A percentile compares a stretch with the other conserved stretches of the same genome.
phyloP scores from a whole-genome alignment of 371 early-diverging fungal species.

The Neoconidiobolus thromboides region DNA sequence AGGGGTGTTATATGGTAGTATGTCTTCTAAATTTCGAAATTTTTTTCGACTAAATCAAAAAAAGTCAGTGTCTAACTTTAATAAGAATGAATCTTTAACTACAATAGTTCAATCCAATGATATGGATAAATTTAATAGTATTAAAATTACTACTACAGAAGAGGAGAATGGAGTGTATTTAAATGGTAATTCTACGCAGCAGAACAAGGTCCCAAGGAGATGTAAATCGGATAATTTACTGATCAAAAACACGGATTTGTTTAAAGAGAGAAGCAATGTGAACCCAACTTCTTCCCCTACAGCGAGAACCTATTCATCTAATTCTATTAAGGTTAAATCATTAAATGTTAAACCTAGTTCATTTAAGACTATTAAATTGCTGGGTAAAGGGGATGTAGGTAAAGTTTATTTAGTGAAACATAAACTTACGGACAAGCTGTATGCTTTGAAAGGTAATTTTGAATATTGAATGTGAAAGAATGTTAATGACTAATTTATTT shows the following conservation, averaged over 20 bases:
- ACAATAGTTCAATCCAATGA: not conserved
- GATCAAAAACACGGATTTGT: constrained; percentile 7
- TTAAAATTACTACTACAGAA: not conserved
- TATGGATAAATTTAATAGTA: not conserved
- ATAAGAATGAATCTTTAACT: not conserved
- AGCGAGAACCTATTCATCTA: constrained; percentile 49
- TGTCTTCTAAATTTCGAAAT: constrained; percentile 2
- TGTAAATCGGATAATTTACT: constrained; percentile 8
- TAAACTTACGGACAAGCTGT: constrained; percentile 62
- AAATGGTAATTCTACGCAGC: not conserved
- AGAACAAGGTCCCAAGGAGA: constrained; percentile 1
- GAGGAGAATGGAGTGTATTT: not conserved
- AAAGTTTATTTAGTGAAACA: constrained; percentile 86
- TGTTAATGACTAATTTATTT: not conserved
- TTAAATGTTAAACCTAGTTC: constrained; percentile 64
- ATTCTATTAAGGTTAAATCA: constrained; percentile 55
- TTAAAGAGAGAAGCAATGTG: constrained; percentile 12
- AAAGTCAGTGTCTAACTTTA: not conserved
- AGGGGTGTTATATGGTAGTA: not conserved
- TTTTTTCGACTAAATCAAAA: constrained; percentile 3
- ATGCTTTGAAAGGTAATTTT: constrained; percentile 73
- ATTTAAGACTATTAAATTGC: constrained; percentile 61
- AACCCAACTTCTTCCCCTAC: constrained; percentile 1
- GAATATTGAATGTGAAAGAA: constrained; percentile 3
- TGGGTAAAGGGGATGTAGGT: constrained; percentile 94